These are phyloP conservation scores for Sporobolomyces phaffii DNA, from an alignment of 768 basidiomycete species.

Conservation along the genomic window DNA sequence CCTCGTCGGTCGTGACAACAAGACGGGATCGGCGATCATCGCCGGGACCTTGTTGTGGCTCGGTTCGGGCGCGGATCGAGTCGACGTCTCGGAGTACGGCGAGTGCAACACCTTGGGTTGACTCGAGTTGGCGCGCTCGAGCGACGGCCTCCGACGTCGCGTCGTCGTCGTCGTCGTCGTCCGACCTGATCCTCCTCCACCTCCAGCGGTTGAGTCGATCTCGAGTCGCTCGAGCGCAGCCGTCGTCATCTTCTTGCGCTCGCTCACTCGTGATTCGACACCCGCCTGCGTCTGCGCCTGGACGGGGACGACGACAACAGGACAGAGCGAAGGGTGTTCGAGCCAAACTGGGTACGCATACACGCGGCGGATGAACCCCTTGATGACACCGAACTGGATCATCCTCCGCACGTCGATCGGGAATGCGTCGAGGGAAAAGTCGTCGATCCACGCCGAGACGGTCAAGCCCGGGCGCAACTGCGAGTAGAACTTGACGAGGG, in stretches of 20 bases:
- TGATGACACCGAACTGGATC: slow-evolving; percentile 94
- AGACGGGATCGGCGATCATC: too few relatives aligned
- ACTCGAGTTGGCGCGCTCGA: background rate
- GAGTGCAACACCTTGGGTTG: background rate
- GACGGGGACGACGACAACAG: too few relatives aligned
- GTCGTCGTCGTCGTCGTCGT: slow-evolving; percentile 1
- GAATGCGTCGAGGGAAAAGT: slow-evolving; percentile 60
- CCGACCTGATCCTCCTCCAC: background rate
- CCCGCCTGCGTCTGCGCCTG: too few relatives aligned
- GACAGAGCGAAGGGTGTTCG: slow-evolving; percentile 40
- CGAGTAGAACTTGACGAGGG: slow-evolving; percentile 78
- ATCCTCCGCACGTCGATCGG: slow-evolving; percentile 92
- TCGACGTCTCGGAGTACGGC: slow-evolving; percentile 19
- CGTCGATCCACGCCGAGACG: slow-evolving; percentile 80
- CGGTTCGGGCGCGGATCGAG: background rate
- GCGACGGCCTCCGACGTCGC: background rate
- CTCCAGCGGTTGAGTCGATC: background rate
- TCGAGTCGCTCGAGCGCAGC: background rate
- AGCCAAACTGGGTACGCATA: slow-evolving; percentile 81
- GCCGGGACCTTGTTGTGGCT: background rate
- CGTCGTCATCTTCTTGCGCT: background rate
- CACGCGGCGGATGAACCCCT: slow-evolving; percentile 89
- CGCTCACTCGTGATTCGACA: too few relatives aligned
- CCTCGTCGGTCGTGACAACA: too few relatives aligned
- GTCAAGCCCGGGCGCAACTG: slow-evolving; percentile 74